Base-by-base conservation (phyloP, 148 eudicot species). In the Rheum nobile region DNA sequence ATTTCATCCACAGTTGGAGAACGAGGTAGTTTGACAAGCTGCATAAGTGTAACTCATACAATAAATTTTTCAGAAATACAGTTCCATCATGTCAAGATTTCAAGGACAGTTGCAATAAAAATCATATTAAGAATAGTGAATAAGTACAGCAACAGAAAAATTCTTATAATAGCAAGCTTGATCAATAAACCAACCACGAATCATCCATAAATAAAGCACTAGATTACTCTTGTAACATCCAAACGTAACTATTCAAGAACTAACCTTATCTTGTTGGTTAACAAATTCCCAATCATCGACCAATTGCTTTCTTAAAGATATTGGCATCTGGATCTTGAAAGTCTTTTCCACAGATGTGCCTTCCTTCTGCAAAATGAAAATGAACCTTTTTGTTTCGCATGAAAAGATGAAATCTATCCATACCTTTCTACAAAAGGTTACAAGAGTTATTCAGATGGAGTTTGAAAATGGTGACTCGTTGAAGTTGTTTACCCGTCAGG, bases 11-110 rank as follows among this genome's bases (percentile, higher is more conserved):
- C 97, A 80, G 75, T 90, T 29, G 97, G 99, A 73, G 91, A 87
- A 75, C 96, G 93, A 0, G 99, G 99, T 69, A 95, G 88, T 77
- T 87, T 88, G 74, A 88, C 91, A 75, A 95, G 92, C 99, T 95
- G 99, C 86, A 85, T 13, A 77, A 73, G 67, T 72, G 55, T 61
- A 71, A 73, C 19, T 13, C 43, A 46, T 24, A 8, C 32, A 14
- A 35, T n/a, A 38, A 13, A 19, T 69, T n/a, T 38, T 74, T 29
- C 28, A 71, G 26, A 71, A 24, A 44, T 63, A 31, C 38, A 63
- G 22, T 65, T 65, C 11, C 39, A 32, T 63, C 69, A 29, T 32
- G 35, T 63, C 68, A 29, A 63, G 69, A 29, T 21, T 21, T 31
- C 8, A 32, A 32, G 35, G 16, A 9, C 32, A 63, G 69, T 26